phyloP scores from a whole-genome alignment of 1,284 basidiomycete species.

The Phellopilus nigrolimitatus region DNA sequence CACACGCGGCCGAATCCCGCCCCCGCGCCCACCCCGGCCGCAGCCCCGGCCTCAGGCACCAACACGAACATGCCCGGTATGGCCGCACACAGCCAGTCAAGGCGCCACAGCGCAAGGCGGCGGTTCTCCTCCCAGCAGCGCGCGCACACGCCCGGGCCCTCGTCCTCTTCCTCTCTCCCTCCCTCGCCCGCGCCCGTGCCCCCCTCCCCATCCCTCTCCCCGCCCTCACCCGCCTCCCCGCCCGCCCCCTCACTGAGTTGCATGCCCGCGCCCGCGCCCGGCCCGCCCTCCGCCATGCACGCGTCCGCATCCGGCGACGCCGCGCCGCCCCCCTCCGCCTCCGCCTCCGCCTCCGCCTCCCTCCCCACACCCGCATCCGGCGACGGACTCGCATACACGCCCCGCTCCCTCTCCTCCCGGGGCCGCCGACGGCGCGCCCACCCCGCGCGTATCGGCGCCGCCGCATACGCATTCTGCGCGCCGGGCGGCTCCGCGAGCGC shows the following conservation, averaged over 20 bases:
- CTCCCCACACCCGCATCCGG: neutral
- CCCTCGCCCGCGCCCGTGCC: neutral
- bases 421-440: neutral
- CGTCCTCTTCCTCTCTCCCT: neutral
- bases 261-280: neutral
- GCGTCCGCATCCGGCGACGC: too few species aligned
- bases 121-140: constrained; percentile 17
- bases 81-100: constrained; percentile 15
- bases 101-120: constrained; percentile 15
- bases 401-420: neutral
- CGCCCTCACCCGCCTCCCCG: neutral
- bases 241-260: neutral
- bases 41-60: neutral
- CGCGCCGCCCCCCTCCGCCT: neutral
- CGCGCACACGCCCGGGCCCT: constrained; percentile 4
- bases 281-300: neutral
- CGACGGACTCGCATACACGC: neutral
- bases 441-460: neutral
- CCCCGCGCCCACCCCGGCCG: neutral
- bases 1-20: neutral
- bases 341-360: neutral
- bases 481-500: neutral
- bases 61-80: constrained; percentile 16
- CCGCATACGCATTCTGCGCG: neutral
- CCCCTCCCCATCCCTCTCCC: neutral